These are phyloP conservation scores for Lasiosphaeris hirsuta DNA, from an alignment of 495 filamentous ascomycete genomes.

Conservation along the genomic window DNA sequence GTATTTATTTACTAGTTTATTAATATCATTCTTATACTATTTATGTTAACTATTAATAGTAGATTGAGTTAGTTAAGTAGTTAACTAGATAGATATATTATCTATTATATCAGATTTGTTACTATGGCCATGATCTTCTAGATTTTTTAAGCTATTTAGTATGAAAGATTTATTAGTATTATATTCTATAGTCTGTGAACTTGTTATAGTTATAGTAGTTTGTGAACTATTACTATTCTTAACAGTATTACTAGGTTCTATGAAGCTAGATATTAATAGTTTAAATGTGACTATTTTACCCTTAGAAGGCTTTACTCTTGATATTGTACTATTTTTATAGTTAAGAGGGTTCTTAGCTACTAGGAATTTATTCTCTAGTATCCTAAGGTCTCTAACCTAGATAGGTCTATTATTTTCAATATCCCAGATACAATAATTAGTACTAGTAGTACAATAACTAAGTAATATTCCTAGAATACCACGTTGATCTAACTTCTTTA, in stretches of 20 bases:
- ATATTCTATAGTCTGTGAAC: not conserved
- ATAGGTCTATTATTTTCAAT: slow-evolving; percentile 2
- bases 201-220: not conserved
- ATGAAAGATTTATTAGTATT: not conserved
- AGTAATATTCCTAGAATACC: not conserved
- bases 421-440: slow-evolving; percentile 2
- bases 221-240: too few relatives aligned
- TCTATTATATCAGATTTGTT: not conserved
- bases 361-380: slow-evolving; percentile 2
- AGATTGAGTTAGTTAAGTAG: not conserved
- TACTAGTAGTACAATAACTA: not conserved
- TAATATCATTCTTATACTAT: not conserved
- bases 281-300: too few relatives aligned
- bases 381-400: slow-evolving; percentile 4
- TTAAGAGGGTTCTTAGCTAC: not conserved
- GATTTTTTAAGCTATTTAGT: too few relatives aligned
- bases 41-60: not conserved
- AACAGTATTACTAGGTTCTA: too few relatives aligned
- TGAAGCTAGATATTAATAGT: too few relatives aligned
- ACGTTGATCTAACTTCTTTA: not conserved
- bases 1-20: not conserved
- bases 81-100: not conserved
- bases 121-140: not conserved
- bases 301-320: not conserved
- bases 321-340: not conserved